Evolutionary conservation across 768 basidiomycete species (phyloP).

Genomic region (Psilocybe azurescens): DNA sequence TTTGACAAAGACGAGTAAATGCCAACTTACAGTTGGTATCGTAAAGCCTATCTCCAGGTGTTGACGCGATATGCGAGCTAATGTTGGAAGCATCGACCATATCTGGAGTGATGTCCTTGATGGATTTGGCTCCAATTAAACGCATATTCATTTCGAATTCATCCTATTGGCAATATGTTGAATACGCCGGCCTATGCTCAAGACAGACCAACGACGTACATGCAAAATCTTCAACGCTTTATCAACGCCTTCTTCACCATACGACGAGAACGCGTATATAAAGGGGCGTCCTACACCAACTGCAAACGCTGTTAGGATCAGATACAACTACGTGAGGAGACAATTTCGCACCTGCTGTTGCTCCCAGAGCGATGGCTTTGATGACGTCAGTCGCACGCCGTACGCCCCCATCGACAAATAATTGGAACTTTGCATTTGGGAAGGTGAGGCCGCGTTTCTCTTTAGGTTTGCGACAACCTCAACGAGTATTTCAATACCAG

Average conservation of each 20-base stretch:
- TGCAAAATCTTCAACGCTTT: conserved; percentile 56
- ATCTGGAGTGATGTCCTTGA: conserved; percentile 80
- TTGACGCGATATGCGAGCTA: conserved; percentile 65
- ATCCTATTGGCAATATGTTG: conserved; percentile 54
- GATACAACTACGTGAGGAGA: conserved; percentile 15
- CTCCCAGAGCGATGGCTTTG: conserved; percentile 81
- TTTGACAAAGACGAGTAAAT: conserved; percentile 35
- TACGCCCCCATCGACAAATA: conserved; percentile 96
- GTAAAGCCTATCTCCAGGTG: conserved; percentile 79
- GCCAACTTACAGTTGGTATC: conserved; percentile 77
- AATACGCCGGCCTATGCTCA: background rate
- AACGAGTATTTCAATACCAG: conserved; percentile 88
- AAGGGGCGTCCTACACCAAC: conserved; percentile 87
- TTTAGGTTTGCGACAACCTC: conserved; percentile 79
- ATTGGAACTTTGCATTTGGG: conserved; percentile 80
- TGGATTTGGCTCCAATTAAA: conserved; percentile 79
- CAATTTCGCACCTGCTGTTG: conserved; percentile 48
- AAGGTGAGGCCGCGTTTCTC: conserved; percentile 70
- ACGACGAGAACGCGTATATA: conserved; percentile 87
- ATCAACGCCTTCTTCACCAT: conserved; percentile 88
- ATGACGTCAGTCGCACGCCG: conserved; percentile 83
- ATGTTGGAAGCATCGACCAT: conserved; percentile 91
- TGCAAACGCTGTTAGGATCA: background rate
- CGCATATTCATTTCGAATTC: conserved; percentile 99
- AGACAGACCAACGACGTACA: background rate